These are phyloP conservation scores for Podosphaera aphanis DNA, from an alignment of 2,329 filamentous ascomycete species.

Conservation along the genomic window DNA sequence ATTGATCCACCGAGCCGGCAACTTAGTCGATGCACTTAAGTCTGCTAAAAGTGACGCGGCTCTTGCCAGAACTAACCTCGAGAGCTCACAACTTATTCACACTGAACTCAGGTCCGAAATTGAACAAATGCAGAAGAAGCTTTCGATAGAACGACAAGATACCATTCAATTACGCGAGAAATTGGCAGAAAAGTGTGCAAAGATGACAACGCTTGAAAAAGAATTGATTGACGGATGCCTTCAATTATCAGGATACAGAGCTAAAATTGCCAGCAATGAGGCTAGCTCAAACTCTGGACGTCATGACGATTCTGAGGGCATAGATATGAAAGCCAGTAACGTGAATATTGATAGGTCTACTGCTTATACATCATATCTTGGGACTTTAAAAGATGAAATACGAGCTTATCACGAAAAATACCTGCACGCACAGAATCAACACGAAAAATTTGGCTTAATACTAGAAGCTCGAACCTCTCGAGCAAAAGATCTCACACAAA, in stretches of 20 bases:
- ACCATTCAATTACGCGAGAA: conserved; percentile 29
- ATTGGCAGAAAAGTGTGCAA: conserved; percentile 29
- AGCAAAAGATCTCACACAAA: conserved; percentile 64
- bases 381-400: conserved; percentile 54
- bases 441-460: conserved; percentile 28
- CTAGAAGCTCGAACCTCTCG: conserved; percentile 48
- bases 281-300: conserved; percentile 60
- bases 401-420: conserved; percentile 43
- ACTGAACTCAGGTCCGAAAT: conserved; percentile 34
- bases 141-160: conserved; percentile 28
- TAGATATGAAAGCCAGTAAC: conserved; percentile 25
- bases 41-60: conserved; percentile 34
- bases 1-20: conserved; percentile 32
- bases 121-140: conserved; percentile 26
- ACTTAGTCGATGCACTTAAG: conserved; percentile 34
- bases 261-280: conserved; percentile 58
- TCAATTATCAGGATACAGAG: conserved; percentile 44
- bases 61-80: conserved; percentile 38
- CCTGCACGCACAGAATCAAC: conserved; percentile 27
- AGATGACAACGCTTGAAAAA: conserved; percentile 27
- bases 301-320: conserved; percentile 51
- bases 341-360: conserved; percentile 17
- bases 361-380: conserved; percentile 51
- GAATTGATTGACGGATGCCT: conserved; percentile 40
- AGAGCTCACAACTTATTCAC: conserved; percentile 30